Conservation (phyloP, 176 grass and related monocot genomes). For the Oryza glaberrima region DNA sequence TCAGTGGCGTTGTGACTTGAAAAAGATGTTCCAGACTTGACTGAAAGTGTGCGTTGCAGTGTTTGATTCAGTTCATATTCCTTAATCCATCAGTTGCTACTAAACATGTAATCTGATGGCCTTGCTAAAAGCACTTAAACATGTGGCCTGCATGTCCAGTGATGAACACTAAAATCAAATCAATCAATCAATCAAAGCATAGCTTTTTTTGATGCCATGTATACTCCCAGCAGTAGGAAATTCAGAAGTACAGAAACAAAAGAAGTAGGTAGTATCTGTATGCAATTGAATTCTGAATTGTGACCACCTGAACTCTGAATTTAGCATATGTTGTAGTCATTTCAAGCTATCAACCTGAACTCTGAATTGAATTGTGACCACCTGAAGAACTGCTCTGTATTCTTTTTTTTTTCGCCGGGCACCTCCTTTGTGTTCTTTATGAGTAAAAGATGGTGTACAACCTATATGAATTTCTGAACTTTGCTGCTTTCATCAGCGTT, state of each 20-base stretch:
- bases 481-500: not conserved
- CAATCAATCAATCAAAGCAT: constrained; percentile 7
- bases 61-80: not conserved
- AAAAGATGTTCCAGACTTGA: not conserved
- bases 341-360: not conserved
- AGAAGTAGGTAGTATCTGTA: not conserved
- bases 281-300: too few relatives aligned
- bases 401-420: not conserved
- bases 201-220: not conserved
- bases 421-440: not conserved
- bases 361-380: constrained; percentile 13
- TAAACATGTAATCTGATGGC: not conserved
- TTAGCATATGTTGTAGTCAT: not conserved
- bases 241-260: not conserved
- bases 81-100: not conserved
- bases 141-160: not conserved
- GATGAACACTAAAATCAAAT: not conserved
- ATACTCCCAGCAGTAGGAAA: not conserved
- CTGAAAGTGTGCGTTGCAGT: not conserved
- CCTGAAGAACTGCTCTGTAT: not conserved
- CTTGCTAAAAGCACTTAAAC: not conserved
- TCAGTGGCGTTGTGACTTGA: not conserved
- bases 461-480: not conserved
- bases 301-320: too few relatives aligned
- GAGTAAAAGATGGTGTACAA: not conserved